These are phyloP conservation scores for Sclerotiophoma versabilis DNA, from an alignment of 2,329 filamentous ascomycete species.

Conservation along the genomic window DNA sequence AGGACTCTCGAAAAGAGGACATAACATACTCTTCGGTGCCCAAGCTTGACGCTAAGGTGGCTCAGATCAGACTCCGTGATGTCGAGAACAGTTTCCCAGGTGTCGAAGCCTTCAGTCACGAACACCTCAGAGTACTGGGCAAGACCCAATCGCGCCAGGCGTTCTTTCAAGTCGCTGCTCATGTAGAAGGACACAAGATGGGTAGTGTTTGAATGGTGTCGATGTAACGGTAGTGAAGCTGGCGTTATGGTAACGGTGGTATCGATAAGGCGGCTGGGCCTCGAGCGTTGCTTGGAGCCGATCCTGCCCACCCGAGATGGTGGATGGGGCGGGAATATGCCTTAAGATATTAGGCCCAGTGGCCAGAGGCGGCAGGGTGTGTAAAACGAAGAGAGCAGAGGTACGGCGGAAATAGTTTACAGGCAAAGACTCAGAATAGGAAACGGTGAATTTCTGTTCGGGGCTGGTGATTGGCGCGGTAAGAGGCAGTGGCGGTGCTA, in stretches of 20 bases:
- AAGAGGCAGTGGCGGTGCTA: constrained; percentile 29
- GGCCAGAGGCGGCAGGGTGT: constrained; percentile 11
- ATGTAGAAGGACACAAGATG: constrained; percentile 52
- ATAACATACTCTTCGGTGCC: constrained; percentile 77
- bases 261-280: constrained; percentile 8
- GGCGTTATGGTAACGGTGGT: constrained; percentile 16
- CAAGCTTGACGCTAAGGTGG: constrained; percentile 77
- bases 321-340: constrained; percentile 67
- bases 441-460: constrained; percentile 32
- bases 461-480: constrained; percentile 35
- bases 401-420: constrained; percentile 32
- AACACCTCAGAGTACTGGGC: constrained; percentile 77
- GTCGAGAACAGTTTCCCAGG: constrained; percentile 82
- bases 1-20: neutral
- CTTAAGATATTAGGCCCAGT: constrained; percentile 31
- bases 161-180: constrained; percentile 70
- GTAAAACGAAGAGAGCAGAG: constrained; percentile 3
- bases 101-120: constrained; percentile 81
- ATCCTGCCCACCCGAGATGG: constrained; percentile 72
- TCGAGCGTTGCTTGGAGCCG: constrained; percentile 56
- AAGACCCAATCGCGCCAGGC: constrained; percentile 78
- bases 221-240: constrained; percentile 6
- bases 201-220: constrained; percentile 11
- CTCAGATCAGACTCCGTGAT: constrained; percentile 87
- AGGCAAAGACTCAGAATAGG: constrained; percentile 37